Conservation (phyloP, 371 early-diverging fungal genomes). For the Syncephalastrum monosporum region DNA sequence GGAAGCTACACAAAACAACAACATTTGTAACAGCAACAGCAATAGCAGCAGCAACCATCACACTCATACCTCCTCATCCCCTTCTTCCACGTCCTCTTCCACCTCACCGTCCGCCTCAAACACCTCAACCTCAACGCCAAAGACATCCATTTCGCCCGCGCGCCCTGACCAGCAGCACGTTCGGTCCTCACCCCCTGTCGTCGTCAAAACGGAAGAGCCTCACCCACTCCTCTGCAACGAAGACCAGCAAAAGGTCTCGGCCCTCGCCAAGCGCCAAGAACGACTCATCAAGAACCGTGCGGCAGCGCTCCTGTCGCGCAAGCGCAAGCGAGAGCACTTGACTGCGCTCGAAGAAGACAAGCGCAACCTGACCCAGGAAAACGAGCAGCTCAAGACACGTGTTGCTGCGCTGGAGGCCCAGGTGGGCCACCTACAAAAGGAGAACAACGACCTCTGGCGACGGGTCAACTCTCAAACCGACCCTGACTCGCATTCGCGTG, state of each 20-base stretch:
- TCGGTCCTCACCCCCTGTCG: constrained; percentile 2
- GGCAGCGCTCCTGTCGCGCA: constrained; percentile 83
- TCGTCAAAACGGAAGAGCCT: constrained; percentile 8
- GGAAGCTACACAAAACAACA: neutral
- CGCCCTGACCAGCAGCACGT: constrained; percentile 4
- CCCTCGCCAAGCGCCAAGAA: constrained; percentile 75
- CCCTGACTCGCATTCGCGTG: constrained; percentile 1
- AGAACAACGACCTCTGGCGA: constrained; percentile 36
- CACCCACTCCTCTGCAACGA: constrained; percentile 8
- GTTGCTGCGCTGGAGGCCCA: constrained; percentile 62
- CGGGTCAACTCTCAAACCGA: constrained; percentile 29
- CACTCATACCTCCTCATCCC: neutral
- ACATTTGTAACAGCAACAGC: constrained; percentile 10
- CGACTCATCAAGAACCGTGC: constrained; percentile 91
- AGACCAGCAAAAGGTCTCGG: constrained; percentile 32
- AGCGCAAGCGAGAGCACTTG: constrained; percentile 86
- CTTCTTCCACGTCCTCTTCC: constrained; percentile 5
- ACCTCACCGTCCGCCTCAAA: constrained; percentile 8
- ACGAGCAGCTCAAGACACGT: constrained; percentile 52
- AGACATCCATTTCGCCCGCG: constrained; percentile 22
- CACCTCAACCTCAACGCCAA: constrained; percentile 10
- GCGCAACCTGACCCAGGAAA: constrained; percentile 60
- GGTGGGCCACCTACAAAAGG: constrained; percentile 33
- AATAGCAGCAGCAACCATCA: neutral
- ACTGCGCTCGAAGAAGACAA: constrained; percentile 72